Base-by-base conservation (phyloP, 2,329 filamentous ascomycete genomes). In the Cladobotryum mycophilum region DNA sequence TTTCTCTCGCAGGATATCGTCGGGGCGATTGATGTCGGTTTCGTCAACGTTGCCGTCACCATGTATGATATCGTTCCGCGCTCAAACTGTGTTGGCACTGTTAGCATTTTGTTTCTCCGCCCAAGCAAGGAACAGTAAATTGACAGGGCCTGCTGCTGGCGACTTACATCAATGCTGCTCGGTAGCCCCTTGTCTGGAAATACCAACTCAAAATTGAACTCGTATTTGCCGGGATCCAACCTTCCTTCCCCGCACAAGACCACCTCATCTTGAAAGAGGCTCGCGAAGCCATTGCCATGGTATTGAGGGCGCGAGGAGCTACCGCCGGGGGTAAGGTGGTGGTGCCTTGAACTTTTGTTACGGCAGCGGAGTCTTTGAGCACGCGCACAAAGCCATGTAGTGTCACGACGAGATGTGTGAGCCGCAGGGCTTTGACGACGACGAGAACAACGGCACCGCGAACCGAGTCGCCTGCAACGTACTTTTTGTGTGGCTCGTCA, bases 121-220 rank as follows among this genome's bases (percentile, higher is more conserved):
- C 41, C 25, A 30, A 30, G 6, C 17, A 38, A 25, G 8, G n/a
- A 14, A 2, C 18, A 13, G 13, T 47, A 14, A 47, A n/a, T 22
- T 15, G 34, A 36, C 34, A 38, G 33, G 15, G 22, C 33, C 40
- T n/a, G n/a, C n/a, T 17, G 41, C 6, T 14, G 33, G 43, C 17
- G 44, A 75, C 88, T 64, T 79, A 96, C 92, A 71, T 95, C 91
- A 63, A 99, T 92, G 67, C 92, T 96, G 69, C 89, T 96, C n/a
- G 88, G 88, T 52, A 93, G 70, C 5, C 79, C 80, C 59, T 82
- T 79, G 45, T 78, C 73, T 2, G 86, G 85, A 57, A 89, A 88
- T 51, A 84, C 73, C 55, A 89, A 70, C 60, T 88, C 82, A 59
- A 89, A 89, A 53, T 86, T 83, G 67, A 93, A 93, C 66, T 90